Conservation (phyloP, 176 grass and related monocot species). For the Eleusine coracana region DNA sequence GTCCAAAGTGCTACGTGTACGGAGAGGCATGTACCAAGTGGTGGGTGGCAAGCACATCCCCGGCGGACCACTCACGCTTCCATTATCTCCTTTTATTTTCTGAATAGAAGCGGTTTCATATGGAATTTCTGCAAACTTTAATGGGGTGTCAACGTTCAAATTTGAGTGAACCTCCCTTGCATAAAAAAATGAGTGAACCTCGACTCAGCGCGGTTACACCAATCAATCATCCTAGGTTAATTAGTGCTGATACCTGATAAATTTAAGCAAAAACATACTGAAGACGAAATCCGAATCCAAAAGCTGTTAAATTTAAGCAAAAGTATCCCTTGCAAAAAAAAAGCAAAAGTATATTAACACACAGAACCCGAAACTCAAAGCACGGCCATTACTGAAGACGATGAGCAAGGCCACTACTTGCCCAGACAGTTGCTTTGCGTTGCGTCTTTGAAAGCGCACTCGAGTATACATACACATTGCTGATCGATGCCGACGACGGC, state of each 20-base stretch:
- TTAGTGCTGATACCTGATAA: too few species aligned
- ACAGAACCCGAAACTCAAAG: constrained; percentile 5
- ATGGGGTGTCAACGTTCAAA: background rate
- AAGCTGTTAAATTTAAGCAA: background rate
- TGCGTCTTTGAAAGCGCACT: constrained; percentile 21
- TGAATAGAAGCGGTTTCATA: background rate
- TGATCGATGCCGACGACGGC: background rate
- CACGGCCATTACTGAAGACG: background rate
- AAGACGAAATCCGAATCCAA: too few species aligned
- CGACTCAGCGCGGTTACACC: background rate
- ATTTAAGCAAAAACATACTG: too few species aligned
- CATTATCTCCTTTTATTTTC: background rate
- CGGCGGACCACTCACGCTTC: background rate
- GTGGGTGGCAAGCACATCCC: constrained; percentile 3
- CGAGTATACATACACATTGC: background rate
- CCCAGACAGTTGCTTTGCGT: constrained; percentile 9
- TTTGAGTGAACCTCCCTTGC: too few species aligned
- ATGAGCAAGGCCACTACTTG: background rate
- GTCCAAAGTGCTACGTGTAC: constrained; percentile 26
- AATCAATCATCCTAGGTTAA: constrained; percentile 3
- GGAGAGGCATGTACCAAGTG: background rate
- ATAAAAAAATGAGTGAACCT: too few species aligned
- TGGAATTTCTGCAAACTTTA: background rate
- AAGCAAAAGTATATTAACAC: background rate
- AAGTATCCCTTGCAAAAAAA: too few species aligned